Evolutionary conservation across 2,329 filamentous ascomycete genomes (phyloP).

Genomic region (Scortechinia acanthostroma): DNA sequence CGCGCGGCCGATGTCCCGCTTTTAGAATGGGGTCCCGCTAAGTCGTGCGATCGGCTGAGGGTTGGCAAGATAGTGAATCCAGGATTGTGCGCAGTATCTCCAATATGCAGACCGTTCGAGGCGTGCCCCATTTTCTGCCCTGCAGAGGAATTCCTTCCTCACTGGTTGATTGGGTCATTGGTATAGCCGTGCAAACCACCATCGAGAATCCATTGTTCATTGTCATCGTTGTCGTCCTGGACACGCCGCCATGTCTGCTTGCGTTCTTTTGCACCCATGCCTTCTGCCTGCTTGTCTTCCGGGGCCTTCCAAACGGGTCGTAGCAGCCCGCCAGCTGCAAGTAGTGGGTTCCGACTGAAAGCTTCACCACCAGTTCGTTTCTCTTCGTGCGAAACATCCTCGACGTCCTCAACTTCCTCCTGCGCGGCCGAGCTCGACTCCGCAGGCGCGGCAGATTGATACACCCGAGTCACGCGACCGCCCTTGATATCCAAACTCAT

Average conservation of each 20-base stretch:
- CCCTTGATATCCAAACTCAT: slow-evolving; percentile 63
- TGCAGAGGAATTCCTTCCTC: no score
- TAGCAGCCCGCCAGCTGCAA: slow-evolving; percentile 16
- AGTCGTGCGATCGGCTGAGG: no score
- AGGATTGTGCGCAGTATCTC: no score
- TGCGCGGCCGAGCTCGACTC: slow-evolving; percentile 11
- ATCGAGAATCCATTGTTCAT: slow-evolving; percentile 27
- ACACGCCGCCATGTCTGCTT: slow-evolving; percentile 26
- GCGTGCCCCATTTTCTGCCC: no score
- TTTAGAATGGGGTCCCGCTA: no score
- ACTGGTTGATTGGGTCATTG: no score
- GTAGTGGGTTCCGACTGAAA: slow-evolving; percentile 20
- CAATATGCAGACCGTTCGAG: no score
- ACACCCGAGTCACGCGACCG: slow-evolving; percentile 37
- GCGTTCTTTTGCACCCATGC: slow-evolving; percentile 6
- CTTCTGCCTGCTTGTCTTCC: slow-evolving; percentile 9
- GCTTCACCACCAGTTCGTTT: slow-evolving; percentile 11
- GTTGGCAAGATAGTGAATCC: no score
- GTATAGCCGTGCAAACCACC: slow-evolving; percentile 14
- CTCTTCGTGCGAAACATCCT: slow-evolving; percentile 6
- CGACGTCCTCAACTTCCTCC: slow-evolving; percentile 8
- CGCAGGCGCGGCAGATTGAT: slow-evolving; percentile 1
- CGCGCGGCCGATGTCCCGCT: no score
- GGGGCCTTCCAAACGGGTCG: slow-evolving; percentile 14
- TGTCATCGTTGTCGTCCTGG: slow-evolving; percentile 28